These are phyloP conservation scores for Nasturtium officinale DNA, from an alignment of 345 rosid species.

Conservation along the genomic window DNA sequence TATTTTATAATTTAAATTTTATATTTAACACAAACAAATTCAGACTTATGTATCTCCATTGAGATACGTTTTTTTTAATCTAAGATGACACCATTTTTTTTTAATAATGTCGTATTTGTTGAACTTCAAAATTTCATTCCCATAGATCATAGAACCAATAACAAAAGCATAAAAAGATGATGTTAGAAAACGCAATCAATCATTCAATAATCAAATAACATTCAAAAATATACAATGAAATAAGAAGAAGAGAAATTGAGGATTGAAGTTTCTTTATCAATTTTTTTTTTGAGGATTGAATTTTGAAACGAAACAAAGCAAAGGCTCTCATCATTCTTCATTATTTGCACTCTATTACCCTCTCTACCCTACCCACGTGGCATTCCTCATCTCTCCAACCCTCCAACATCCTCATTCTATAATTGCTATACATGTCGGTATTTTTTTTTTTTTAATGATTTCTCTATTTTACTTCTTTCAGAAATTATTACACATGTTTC, in stretches of 20 bases:
- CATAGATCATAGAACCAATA: background rate
- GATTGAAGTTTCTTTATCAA: too few relatives aligned
- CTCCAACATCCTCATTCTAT: conserved; percentile 37
- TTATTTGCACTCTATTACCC: conserved; percentile 45
- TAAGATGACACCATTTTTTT: too few relatives aligned
- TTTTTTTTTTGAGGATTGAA: conserved; percentile 27
- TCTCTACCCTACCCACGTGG: conserved; percentile 43
- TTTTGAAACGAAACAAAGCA: conserved; percentile 29
- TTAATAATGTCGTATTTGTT: background rate
- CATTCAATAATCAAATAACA: background rate
- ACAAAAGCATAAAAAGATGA: background rate
- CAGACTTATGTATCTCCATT: too few relatives aligned
- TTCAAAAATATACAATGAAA: background rate
- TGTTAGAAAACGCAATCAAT: background rate
- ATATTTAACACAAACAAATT: too few relatives aligned
- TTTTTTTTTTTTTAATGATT: conserved; percentile 32
- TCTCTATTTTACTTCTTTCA: background rate
- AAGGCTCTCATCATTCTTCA: conserved; percentile 42
- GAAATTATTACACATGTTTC: conserved; percentile 14
- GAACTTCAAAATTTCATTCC: background rate
- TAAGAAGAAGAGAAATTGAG: background rate
- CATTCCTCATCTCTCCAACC: conserved; percentile 35
- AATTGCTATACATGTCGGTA: conserved; percentile 33
- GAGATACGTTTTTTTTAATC: too few relatives aligned
- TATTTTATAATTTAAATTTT: too few relatives aligned